phyloP scores from a whole-genome alignment of 2,329 filamentous ascomycete genomes.

The Stemphylium lycopersici region DNA sequence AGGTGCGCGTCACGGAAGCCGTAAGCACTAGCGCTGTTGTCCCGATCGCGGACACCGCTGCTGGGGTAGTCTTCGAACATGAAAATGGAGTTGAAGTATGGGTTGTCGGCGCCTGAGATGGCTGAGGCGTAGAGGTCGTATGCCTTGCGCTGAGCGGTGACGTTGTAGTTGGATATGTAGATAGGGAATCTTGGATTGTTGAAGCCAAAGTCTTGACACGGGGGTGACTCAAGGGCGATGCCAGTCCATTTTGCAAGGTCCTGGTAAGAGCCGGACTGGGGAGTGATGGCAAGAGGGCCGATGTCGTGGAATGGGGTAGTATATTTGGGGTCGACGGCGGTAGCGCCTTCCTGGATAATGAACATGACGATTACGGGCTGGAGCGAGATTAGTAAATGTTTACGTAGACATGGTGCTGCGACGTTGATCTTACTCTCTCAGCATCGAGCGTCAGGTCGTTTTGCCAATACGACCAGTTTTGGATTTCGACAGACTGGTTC shows the following conservation, averaged over 20 bases:
- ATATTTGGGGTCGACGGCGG: conserved; percentile 25
- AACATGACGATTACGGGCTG: conserved; percentile 24
- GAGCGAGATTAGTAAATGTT: not conserved
- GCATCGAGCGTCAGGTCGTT: conserved; percentile 18
- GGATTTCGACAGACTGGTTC: conserved; percentile 50
- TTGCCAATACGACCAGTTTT: conserved; percentile 35
- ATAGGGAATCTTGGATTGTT: conserved; percentile 34
- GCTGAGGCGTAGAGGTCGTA: conserved; percentile 49
- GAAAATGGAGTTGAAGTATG: conserved; percentile 52
- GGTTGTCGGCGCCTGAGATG: conserved; percentile 33
- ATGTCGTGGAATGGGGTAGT: conserved; percentile 30
- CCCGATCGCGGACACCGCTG: conserved; percentile 47
- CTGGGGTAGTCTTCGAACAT: conserved; percentile 64
- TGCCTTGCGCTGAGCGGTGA: conserved; percentile 44
- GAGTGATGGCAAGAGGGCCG: conserved; percentile 16
- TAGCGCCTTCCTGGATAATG: conserved; percentile 34
- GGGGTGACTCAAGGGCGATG: conserved; percentile 31
- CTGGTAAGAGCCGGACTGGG: conserved; percentile 26
- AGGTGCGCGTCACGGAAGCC: conserved; percentile 51
- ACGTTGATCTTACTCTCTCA: not conserved
- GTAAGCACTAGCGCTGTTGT: not conserved
- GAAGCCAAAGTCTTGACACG: conserved; percentile 35
- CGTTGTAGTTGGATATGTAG: conserved; percentile 40
- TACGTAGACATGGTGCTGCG: no score
- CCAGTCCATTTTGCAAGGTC: conserved; percentile 32